phyloP scores from a whole-genome alignment of 2,329 filamentous ascomycete genomes.

The Arthrinium phaeospermum region DNA sequence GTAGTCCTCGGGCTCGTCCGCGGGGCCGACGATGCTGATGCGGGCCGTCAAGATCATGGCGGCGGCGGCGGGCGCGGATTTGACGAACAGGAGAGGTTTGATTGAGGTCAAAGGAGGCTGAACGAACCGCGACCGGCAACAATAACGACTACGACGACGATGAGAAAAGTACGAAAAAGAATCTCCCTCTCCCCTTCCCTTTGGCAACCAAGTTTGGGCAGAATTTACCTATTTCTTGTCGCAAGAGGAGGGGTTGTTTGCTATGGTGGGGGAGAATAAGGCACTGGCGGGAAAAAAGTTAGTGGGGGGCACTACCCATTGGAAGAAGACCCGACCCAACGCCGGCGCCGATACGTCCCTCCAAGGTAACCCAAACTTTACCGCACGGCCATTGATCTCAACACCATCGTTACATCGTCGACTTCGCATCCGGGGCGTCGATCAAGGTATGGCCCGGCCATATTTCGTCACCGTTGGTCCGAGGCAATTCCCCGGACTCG shows the following conservation, averaged over 20 bases:
- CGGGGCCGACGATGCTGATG: conserved; percentile 46
- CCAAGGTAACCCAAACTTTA: not conserved
- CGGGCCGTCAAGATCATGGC: conserved; percentile 55
- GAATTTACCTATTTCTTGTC: not conserved
- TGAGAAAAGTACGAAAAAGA: not conserved
- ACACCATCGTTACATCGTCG: not conserved
- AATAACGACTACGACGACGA: not conserved
- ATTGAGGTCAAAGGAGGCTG: too few species aligned
- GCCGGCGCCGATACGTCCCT: too few species aligned
- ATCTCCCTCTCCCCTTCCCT: not conserved
- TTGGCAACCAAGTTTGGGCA: not conserved
- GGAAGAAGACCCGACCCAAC: not conserved
- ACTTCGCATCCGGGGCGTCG: not conserved
- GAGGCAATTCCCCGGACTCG: not conserved
- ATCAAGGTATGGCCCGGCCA: not conserved
- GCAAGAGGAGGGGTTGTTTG: not conserved
- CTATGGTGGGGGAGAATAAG: conserved; percentile 7
- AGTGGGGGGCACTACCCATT: not conserved
- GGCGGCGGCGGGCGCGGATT: not conserved
- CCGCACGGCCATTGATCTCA: not conserved
- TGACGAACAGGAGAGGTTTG: not conserved
- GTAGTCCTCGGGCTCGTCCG: conserved; percentile 61
- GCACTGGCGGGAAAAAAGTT: not conserved
- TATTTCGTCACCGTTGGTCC: not conserved
- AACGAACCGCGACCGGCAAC: too few species aligned